Percentiles rank a stretch among this genome's conserved stretches.
Evolutionary conservation across 2,329 filamentous ascomycete genomes (phyloP).

Genomic region (Cladophialophora chaetospira): DNA sequence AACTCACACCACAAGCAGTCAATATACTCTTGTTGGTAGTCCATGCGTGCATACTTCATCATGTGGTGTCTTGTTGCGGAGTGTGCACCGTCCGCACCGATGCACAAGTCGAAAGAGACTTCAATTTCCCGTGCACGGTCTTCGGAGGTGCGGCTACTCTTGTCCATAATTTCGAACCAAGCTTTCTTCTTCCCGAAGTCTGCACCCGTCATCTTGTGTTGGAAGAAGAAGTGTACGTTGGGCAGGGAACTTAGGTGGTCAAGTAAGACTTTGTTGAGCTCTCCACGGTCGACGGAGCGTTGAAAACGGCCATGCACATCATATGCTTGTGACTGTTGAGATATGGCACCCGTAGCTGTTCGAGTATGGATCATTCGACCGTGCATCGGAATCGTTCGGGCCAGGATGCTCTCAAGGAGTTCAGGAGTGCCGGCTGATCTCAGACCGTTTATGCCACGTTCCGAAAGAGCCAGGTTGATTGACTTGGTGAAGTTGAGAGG

Average conservation of each 20-base stretch:
- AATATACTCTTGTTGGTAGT: slow-evolving; percentile 92
- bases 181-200: slow-evolving; percentile 78
- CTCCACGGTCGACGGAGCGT: slow-evolving; percentile 80
- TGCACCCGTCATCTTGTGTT: slow-evolving; percentile 87
- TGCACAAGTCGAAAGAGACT: slow-evolving; percentile 85
- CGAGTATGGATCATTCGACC: slow-evolving; percentile 93
- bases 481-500: slow-evolving; percentile 96
- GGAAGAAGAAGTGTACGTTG: slow-evolving; percentile 91
- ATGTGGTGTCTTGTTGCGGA: slow-evolving; percentile 87
- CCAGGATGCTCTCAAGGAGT: slow-evolving; percentile 73
- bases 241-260: slow-evolving; percentile 79
- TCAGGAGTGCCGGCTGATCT: slow-evolving; percentile 65
- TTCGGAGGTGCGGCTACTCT: slow-evolving; percentile 18
- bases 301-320: slow-evolving; percentile 88
- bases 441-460: slow-evolving; percentile 89
- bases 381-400: slow-evolving; percentile 84
- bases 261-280: slow-evolving; percentile 79
- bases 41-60: slow-evolving; percentile 91
- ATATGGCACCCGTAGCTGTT: slow-evolving; percentile 64
- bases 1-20: slow-evolving; percentile 98
- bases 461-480: slow-evolving; percentile 95
- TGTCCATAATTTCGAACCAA: slow-evolving; percentile 72
- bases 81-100: slow-evolving; percentile 93
- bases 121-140: slow-evolving; percentile 70
- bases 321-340: slow-evolving; percentile 81